A percentile compares a stretch with the other conserved stretches of the same genome.
Evolutionary conservation across 768 basidiomycete genomes (phyloP).

Genomic region (Hemileccinum impolitum): DNA sequence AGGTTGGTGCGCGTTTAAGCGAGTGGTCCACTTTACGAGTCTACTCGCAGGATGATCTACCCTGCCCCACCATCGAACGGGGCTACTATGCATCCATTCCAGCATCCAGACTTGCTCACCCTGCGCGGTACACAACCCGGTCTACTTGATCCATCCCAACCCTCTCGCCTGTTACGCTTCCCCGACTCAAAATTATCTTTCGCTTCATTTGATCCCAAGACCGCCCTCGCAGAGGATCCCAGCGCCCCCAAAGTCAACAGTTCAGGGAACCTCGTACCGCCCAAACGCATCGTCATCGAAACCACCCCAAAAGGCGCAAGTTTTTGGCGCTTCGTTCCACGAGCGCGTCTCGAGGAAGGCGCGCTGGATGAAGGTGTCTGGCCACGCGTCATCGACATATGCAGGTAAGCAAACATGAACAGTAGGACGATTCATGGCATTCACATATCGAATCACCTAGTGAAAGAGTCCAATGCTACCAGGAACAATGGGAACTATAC

Average conservation of each 20-base stretch:
- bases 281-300: constrained; percentile 76
- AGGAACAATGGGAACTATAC: constrained; percentile 86
- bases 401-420: constrained; percentile 52
- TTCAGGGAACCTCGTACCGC: constrained; percentile 47
- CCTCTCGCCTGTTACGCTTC: constrained; percentile 55
- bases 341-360: constrained; percentile 54
- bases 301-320: constrained; percentile 50
- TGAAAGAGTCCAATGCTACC: constrained; percentile 48
- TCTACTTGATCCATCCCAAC: constrained; percentile 60
- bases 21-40: no score
- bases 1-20: background rate
- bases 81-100: constrained; percentile 5
- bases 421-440: constrained; percentile 2
- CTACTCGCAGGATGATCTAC: constrained; percentile 8
- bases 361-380: constrained; percentile 65
- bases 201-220: constrained; percentile 69
- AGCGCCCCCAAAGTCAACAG: constrained; percentile 41
- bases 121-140: constrained; percentile 55
- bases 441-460: constrained; percentile 32
- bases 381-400: constrained; percentile 64
- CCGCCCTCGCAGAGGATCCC: constrained; percentile 47
- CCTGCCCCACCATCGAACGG: constrained; percentile 4
- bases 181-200: constrained; percentile 63
- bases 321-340: constrained; percentile 78
- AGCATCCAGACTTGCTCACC: constrained; percentile 10